phyloP scores from a whole-genome alignment of 257 asterid species.

The Capsicum baccatum region DNA sequence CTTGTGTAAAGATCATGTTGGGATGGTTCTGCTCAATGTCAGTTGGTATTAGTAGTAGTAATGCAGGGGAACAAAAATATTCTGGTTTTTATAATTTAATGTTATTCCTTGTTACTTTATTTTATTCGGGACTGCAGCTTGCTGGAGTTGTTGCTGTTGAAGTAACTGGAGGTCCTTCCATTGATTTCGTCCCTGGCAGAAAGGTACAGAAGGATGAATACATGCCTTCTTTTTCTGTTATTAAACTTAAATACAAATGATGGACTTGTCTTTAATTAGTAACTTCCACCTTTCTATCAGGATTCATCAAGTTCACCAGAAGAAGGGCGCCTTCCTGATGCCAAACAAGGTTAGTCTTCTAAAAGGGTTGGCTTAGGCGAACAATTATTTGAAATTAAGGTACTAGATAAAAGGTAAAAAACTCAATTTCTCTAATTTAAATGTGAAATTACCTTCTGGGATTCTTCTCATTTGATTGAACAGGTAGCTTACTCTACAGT shows the following conservation, averaged over 20 bases:
- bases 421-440: neutral
- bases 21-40: neutral
- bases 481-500: neutral
- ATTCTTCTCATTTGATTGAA: neutral
- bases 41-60: neutral
- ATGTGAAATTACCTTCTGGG: neutral
- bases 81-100: neutral
- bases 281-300: slow-evolving; percentile 41
- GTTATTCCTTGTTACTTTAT: neutral
- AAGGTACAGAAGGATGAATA: slow-evolving; percentile 48
- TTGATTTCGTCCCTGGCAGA: slow-evolving; percentile 77
- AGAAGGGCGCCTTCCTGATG: slow-evolving; percentile 92
- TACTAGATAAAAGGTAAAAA: neutral
- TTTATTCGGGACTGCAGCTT: slow-evolving; percentile 52
- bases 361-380: neutral
- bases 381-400: neutral
- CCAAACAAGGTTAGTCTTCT: slow-evolving; percentile 62
- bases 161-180: slow-evolving; percentile 79
- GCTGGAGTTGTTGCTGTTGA: slow-evolving; percentile 94
- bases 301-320: slow-evolving; percentile 66
- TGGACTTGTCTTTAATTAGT: neutral
- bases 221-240: neutral
- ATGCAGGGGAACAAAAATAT: neutral
- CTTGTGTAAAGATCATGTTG: neutral
- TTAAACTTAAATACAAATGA: neutral